phyloP scores from a whole-genome alignment of 116 monocot genomes.

The Thalassia testudinum region DNA sequence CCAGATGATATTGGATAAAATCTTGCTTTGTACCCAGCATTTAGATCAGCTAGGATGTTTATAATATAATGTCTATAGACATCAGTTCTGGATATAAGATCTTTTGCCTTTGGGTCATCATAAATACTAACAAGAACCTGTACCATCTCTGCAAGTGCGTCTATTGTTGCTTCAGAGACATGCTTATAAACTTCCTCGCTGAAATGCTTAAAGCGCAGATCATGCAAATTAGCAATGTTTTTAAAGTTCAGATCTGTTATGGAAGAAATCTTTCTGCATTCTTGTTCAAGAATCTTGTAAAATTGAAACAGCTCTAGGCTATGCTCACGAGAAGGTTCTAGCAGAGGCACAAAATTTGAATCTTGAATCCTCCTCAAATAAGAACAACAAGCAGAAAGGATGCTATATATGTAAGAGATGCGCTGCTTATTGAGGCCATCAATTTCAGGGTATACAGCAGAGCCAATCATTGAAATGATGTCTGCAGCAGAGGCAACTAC shows the following conservation, averaged over 20 bases:
- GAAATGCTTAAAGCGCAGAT: conserved; percentile 70
- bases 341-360: conserved; percentile 8
- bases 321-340: conserved; percentile 20
- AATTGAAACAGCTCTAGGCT: conserved; percentile 44
- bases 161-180: conserved; percentile 50
- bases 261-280: conserved; percentile 52
- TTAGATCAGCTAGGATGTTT: conserved; percentile 27
- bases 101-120: conserved; percentile 18
- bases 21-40: conserved; percentile 18
- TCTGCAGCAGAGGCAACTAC: conserved; percentile 45
- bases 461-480: conserved; percentile 56
- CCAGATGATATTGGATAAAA: conserved; percentile 13
- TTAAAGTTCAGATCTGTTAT: conserved; percentile 71
- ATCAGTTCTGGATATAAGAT: conserved; percentile 50
- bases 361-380: conserved; percentile 29
- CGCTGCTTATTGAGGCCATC: conserved; percentile 65
- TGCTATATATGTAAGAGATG: conserved; percentile 66
- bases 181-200: conserved; percentile 61
- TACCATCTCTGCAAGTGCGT: conserved; percentile 54
- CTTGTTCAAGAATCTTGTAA: conserved; percentile 71
- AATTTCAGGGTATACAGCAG: conserved; percentile 61
- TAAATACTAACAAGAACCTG: conserved; percentile 37
- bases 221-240: conserved; percentile 52
- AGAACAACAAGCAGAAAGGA: conserved; percentile 64
- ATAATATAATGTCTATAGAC: conserved; percentile 71